Percentiles rank a stretch among this genome's conserved stretches.
phyloP scores from a whole-genome alignment of 2,329 filamentous ascomycete genomes.

The Monilinia polystroma region DNA sequence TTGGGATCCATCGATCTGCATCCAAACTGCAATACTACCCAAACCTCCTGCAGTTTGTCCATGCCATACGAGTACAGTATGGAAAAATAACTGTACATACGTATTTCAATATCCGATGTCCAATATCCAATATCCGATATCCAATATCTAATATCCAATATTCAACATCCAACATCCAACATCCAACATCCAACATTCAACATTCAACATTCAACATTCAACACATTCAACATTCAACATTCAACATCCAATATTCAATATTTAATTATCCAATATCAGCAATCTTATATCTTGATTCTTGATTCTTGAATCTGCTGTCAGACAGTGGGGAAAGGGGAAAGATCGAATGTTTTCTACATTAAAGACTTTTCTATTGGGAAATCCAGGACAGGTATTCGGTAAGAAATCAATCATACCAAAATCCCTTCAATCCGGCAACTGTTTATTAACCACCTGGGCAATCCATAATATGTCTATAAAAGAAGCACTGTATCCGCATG shows the following conservation, averaged over 20 bases:
- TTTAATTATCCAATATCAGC: neutral
- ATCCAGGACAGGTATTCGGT: slow-evolving; percentile 10
- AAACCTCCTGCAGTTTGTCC: neutral
- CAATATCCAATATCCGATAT: neutral
- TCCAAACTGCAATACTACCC: slow-evolving; percentile 8
- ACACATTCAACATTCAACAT: too few relatives aligned
- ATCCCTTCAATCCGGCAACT: slow-evolving; percentile 7
- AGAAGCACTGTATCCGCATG: slow-evolving; percentile 1
- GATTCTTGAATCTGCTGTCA: slow-evolving; percentile 6
- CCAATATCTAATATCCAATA: neutral
- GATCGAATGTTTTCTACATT: slow-evolving; percentile 6
- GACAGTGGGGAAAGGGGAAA: neutral
- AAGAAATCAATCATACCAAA: neutral
- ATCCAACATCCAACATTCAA: neutral
- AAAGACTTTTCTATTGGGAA: neutral
- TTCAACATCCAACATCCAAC: neutral
- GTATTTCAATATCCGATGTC: too few relatives aligned
- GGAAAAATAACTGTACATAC: neutral
- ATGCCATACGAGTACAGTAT: neutral
- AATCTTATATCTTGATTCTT: neutral
- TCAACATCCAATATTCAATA: neutral
- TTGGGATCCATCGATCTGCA: neutral
- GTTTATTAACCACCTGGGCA: neutral
- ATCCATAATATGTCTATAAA: too few relatives aligned
- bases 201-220: neutral